Evolutionary conservation across 495 filamentous ascomycete genomes (phyloP).

Genomic region (Viridothelium virens): DNA sequence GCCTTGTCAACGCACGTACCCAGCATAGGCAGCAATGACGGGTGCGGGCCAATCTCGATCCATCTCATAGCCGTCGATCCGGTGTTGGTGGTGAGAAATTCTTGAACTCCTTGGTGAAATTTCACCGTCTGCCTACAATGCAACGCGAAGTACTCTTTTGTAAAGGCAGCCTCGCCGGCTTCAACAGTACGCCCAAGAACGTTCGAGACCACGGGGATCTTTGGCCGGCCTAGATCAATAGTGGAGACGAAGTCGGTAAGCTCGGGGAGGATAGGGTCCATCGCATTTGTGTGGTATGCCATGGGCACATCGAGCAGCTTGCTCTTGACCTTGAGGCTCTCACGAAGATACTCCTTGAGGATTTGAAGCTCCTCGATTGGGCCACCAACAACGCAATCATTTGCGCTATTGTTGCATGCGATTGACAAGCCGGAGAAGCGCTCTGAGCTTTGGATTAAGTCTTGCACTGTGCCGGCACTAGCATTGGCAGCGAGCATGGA

Average conservation of each 20-base stretch:
- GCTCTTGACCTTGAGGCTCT: slow-evolving; percentile 10
- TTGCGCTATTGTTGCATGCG: slow-evolving; percentile 8
- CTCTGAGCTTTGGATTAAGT: slow-evolving; percentile 12
- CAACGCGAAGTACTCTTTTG: slow-evolving; percentile 11
- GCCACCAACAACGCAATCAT: slow-evolving; percentile 10
- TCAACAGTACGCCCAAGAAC: slow-evolving; percentile 12
- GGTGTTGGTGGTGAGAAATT: slow-evolving; percentile 1
- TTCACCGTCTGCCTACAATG: slow-evolving; percentile 9
- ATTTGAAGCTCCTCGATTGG: slow-evolving; percentile 10
- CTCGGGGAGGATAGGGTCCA: slow-evolving; percentile 10
- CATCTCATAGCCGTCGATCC: slow-evolving; percentile 4
- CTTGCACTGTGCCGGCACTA: slow-evolving; percentile 3
- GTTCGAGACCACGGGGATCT: slow-evolving; percentile 11
- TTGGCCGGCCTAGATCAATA: slow-evolving; percentile 4
- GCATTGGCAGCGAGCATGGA: slow-evolving; percentile 11
- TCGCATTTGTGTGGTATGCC: slow-evolving; percentile 7
- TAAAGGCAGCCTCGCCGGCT: slow-evolving; percentile 6
- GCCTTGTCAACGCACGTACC: slow-evolving; percentile 9
- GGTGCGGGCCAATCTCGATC: slow-evolving; percentile 8
- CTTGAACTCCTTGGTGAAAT: slow-evolving; percentile 7
- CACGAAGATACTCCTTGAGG: slow-evolving; percentile 9
- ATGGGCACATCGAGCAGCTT: slow-evolving; percentile 8
- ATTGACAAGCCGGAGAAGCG: slow-evolving; percentile 9
- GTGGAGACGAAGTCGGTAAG: slow-evolving; percentile 3
- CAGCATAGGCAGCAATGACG: slow-evolving; percentile 11